phyloP scores from a whole-genome alignment of 768 basidiomycete genomes.

The Pleurotus pulmonarius region DNA sequence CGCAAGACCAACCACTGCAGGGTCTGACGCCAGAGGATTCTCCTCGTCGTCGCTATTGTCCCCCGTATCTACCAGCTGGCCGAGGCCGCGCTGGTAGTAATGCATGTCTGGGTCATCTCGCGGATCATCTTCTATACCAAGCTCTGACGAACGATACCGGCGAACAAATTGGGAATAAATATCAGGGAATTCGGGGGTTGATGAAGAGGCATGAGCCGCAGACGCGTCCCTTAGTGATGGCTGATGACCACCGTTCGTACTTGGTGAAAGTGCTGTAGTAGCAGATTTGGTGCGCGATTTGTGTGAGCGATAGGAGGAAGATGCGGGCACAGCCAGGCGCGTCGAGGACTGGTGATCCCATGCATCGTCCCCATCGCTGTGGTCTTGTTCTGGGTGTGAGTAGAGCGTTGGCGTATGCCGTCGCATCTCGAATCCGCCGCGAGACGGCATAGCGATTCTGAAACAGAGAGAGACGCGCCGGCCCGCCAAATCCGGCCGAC shows the following conservation, averaged over 20 bases:
- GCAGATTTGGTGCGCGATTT: constrained; percentile 5
- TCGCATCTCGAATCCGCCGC: constrained; percentile 29
- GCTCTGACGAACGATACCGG: constrained; percentile 62
- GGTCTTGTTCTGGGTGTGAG: constrained; percentile 48
- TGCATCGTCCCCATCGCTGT: constrained; percentile 48
- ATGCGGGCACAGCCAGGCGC: constrained; percentile 27
- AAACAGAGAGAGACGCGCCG: not conserved
- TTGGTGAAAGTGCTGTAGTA: not conserved
- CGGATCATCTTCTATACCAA: constrained; percentile 62
- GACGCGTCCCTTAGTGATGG: not conserved
- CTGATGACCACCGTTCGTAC: not conserved
- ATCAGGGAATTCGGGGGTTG: constrained; percentile 37
- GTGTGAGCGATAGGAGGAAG: constrained; percentile 15
- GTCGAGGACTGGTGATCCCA: constrained; percentile 37
- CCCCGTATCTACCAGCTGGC: constrained; percentile 61
- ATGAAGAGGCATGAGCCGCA: not conserved
- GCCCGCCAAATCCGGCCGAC: not conserved
- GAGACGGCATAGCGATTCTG: not conserved
- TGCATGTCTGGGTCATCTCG: constrained; percentile 81
- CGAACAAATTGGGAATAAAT: constrained; percentile 80
- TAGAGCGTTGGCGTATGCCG: constrained; percentile 69
- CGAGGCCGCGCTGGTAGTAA: constrained; percentile 71
- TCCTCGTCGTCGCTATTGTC: constrained; percentile 77
- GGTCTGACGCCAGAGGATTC: constrained; percentile 55
- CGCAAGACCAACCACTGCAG: constrained; percentile 57